Evolutionary conservation across 2,329 filamentous ascomycete species (phyloP), one percentile per base, ranked within the genome.

Genomic region (Colletotrichum trifolii): DNA sequence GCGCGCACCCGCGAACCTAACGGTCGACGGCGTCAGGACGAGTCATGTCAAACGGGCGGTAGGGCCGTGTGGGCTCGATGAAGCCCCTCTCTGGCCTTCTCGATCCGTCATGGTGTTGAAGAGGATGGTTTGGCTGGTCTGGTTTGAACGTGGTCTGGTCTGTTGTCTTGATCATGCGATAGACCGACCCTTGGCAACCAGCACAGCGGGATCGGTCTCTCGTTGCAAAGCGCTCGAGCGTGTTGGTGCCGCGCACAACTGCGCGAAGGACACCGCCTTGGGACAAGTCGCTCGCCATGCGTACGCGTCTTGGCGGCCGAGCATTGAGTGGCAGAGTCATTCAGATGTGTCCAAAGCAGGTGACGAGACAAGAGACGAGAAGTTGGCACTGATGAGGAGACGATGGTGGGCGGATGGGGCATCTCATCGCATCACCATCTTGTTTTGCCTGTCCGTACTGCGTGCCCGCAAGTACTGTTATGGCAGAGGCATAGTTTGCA

Each of bases 11-110:
- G 47, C 52, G 57, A 65, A 55, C 58, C 50, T 55, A 57, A 62
- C 58, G 58, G 58, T 53, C 56, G 35, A 65, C 52, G 62, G 58
- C 36, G 58, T 38, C 50, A 52, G 58, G 52, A 52, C 62, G 62
- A 65, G 62, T 65, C 58, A 65, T 65, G 62, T 60, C 45, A 25
- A 48, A 63, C 58, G 54, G 60, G 50, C 52, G 49, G 48, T 55
- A 54, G 58, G 38, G 53, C 61, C 49, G 25, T 60, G 49, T 17
- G 15, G 38, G 13, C 38, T 40, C 38, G 38, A n/a, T 11, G 9
- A 15, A 8, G 13, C 45, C 54, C 46, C 54, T 57, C 46, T 48
- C 34, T 35, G 13, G 36, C n/a, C 39, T 38, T 43, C 34, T 25
- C 34, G 17, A 38, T 43, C 46, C 43, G 36, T 40, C 17, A 39